Conservation (phyloP, 2,329 filamentous ascomycete genomes). For the Fusarium sambucinum region DNA sequence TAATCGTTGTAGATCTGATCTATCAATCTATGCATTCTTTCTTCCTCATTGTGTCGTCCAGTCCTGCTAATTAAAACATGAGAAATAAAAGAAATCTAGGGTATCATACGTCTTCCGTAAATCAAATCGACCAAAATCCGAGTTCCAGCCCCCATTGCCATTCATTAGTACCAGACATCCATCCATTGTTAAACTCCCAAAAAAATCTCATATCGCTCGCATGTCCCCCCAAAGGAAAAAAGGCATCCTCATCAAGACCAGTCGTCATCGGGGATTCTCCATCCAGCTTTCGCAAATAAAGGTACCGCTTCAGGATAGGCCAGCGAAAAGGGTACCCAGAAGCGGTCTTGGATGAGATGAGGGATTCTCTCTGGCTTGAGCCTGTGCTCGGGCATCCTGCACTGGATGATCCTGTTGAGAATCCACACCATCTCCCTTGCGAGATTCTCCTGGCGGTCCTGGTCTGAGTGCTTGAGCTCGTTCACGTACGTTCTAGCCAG, state of each 20-base stretch:
- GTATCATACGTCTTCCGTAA: conserved; percentile 32
- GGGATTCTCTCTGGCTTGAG: conserved; percentile 35
- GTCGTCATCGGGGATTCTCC: conserved; percentile 30
- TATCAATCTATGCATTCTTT: neutral
- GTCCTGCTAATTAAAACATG: conserved; percentile 8
- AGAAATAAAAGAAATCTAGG: conserved; percentile 28
- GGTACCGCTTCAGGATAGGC: conserved; percentile 47
- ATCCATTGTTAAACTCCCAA: conserved; percentile 22
- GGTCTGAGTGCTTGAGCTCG: conserved; percentile 34
- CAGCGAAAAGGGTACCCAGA: conserved; percentile 51
- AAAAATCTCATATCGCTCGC: conserved; percentile 4
- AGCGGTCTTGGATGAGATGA: conserved; percentile 44
- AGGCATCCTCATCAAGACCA: conserved; percentile 6
- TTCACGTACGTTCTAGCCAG: conserved; percentile 52
- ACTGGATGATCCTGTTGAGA: conserved; percentile 48
- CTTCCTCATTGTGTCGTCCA: neutral
- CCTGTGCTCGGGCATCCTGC: conserved; percentile 35
- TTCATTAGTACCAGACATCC: neutral
- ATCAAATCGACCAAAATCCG: conserved; percentile 3
- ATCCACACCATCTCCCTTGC: conserved; percentile 54
- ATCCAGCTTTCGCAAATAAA: conserved; percentile 51
- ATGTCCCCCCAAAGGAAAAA: neutral
- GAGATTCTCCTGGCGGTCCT: conserved; percentile 36
- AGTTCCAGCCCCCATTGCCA: neutral
- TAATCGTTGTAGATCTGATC: neutral